Base-by-base conservation (phyloP, 2,329 filamentous ascomycete genomes). In the Fonsecaea multimorphosa region DNA sequence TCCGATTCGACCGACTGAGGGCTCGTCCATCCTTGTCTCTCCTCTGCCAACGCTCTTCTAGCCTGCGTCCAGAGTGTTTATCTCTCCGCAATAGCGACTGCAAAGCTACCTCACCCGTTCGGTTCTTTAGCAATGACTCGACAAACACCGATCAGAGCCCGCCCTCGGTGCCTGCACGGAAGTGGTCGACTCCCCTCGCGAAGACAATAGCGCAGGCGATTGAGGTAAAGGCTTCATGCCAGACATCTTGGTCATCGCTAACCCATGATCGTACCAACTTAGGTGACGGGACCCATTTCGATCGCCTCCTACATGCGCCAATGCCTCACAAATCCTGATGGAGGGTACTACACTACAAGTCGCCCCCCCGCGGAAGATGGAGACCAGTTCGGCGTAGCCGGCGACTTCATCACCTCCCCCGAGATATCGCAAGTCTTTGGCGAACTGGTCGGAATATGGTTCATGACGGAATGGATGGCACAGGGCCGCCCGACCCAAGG, bases 391-490 rank as follows among this genome's bases (percentile, higher is more conserved):
- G 95, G 95, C n/a, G 82, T 86, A 62, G 91, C 92, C 74, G 95
- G 95, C 29, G 95, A 99, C 78, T 99, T 99, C 75, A 90, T 98
- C 58, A 99, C 95, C 0, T 97, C 93, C 0, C 95, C 95, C 0
- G 95, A 99, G 78, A 98, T 99, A 73, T 97, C 93, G 0, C 95
- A 98, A 76, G 86, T 98, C 12, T 99, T 99, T 79, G 95, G 95
- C 27, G 95, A 99, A 80, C 84, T 99, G 31, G 84, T 98, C 63
- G 95, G 92, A 3, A 87, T 99, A 72, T 99, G 95, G 95, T 89
- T 97, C 68, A 89, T 98, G 58, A 89, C 94, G 49, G 95, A 99
- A 83, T 99, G 95, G 94, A 91, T 98, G 77, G 90, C 91, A 46
- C 95, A 99, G 77, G 93, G 93, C 16, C 85, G 84, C 66, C 90